phyloP scores from a whole-genome alignment of 495 filamentous ascomycete genomes.

The Lasiosphaeria hispida region DNA sequence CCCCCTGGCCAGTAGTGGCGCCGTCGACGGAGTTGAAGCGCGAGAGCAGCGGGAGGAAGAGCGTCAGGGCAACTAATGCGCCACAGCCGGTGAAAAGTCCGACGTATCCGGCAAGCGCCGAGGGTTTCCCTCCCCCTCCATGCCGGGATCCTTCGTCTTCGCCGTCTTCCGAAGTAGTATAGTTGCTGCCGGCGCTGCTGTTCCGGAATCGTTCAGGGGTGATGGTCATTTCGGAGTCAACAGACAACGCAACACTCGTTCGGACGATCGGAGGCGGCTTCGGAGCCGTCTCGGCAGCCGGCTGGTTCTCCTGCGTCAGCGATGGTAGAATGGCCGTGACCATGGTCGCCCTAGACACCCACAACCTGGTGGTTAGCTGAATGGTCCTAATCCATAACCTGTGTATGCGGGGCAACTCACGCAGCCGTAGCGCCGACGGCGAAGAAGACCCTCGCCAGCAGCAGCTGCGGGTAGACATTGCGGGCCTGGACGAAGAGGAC shows the following conservation, averaged over 20 bases:
- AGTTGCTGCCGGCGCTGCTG: conserved; percentile 15
- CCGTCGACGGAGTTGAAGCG: conserved; percentile 65
- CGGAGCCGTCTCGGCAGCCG: conserved; percentile 23
- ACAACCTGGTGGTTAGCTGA: conserved; percentile 1
- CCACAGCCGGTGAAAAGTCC: conserved; percentile 91
- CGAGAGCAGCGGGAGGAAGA: conserved; percentile 86
- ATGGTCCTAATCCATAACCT: background rate
- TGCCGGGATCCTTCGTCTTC: background rate
- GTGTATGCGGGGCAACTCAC: conserved; percentile 37
- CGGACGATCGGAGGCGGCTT: conserved; percentile 14
- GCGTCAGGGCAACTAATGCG: conserved; percentile 72
- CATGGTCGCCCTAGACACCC: conserved; percentile 70
- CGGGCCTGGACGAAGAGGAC: conserved; percentile 78
- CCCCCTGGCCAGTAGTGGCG: conserved; percentile 62
- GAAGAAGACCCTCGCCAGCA: conserved; percentile 84
- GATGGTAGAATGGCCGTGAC: conserved; percentile 91
- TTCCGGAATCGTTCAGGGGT: conserved; percentile 53
- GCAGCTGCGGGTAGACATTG: conserved; percentile 85
- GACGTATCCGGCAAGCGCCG: conserved; percentile 81
- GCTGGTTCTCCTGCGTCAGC: conserved; percentile 58
- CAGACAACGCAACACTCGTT: conserved; percentile 48
- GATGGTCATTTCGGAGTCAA: conserved; percentile 63
- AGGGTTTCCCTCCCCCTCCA: conserved; percentile 36
- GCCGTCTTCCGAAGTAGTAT: conserved; percentile 10
- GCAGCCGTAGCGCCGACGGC: conserved; percentile 86